Conservation (phyloP, 768 basidiomycete species). For the Tylopilus sp. region DNA sequence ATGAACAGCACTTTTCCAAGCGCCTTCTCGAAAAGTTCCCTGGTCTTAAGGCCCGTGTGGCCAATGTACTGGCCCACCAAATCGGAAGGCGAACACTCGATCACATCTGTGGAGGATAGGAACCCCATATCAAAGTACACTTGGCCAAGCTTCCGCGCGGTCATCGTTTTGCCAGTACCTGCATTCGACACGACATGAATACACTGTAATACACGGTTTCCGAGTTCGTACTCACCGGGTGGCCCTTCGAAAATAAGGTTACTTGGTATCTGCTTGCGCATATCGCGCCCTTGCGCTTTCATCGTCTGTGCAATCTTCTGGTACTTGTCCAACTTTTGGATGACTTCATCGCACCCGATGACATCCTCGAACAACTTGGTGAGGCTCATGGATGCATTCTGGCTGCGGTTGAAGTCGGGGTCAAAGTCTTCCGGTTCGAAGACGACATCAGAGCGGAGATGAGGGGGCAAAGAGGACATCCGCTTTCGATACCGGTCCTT, state of each 20-base stretch:
- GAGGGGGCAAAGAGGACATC: constrained; percentile 25
- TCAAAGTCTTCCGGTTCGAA: constrained; percentile 59
- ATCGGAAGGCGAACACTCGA: constrained; percentile 70
- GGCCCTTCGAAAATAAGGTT: constrained; percentile 73
- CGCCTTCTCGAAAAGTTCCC: constrained; percentile 57
- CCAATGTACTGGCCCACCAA: constrained; percentile 70
- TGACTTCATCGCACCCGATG: constrained; percentile 56
- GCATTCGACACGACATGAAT: no score
- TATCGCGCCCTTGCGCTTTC: constrained; percentile 42
- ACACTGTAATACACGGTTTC: no score
- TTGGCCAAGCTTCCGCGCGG: constrained; percentile 59
- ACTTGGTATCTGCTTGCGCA: constrained; percentile 52
- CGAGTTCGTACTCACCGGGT: no score
- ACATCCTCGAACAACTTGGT: constrained; percentile 59
- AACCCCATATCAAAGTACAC: constrained; percentile 68
- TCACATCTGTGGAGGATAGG: constrained; percentile 47
- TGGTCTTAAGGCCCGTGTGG: constrained; percentile 68
- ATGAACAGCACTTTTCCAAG: constrained; percentile 68
- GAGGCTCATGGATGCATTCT: constrained; percentile 49
- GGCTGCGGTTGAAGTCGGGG: constrained; percentile 51
- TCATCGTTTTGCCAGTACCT: constrained; percentile 68
- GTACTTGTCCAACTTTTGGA: constrained; percentile 45
- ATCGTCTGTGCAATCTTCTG: constrained; percentile 48
- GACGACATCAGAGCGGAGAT: constrained; percentile 23
- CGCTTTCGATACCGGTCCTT: constrained; percentile 48